phyloP scores from a whole-genome alignment of 1,139 yeast species.

The Suhomyces wounanorum region DNA sequence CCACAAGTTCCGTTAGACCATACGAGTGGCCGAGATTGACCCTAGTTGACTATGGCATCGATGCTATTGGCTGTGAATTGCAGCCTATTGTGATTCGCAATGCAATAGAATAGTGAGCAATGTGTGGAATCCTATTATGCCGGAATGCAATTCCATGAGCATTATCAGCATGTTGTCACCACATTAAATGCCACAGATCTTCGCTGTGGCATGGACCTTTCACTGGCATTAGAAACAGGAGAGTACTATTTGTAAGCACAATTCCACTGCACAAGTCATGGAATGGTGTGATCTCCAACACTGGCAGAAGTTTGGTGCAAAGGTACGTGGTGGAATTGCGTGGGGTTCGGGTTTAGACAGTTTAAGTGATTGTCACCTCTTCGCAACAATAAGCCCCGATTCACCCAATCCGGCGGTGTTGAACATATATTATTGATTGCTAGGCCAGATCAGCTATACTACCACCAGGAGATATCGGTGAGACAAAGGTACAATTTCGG shows the following conservation, averaged over 20 bases:
- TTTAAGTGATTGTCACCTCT: not conserved
- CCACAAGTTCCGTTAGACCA: not conserved
- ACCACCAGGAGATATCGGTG: not conserved
- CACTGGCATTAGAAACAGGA: no score
- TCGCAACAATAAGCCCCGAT: not conserved
- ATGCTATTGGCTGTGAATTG: not conserved
- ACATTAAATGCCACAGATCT: not conserved
- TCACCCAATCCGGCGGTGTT: not conserved
- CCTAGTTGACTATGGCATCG: not conserved
- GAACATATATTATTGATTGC: not conserved
- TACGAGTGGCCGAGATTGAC: not conserved
- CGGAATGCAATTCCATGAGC: not conserved
- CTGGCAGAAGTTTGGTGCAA: no score
- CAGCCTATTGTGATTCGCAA: not conserved
- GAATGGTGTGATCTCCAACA: no score
- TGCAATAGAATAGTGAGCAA: not conserved
- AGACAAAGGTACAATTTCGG: not conserved
- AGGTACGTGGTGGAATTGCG: not conserved
- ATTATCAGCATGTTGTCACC: not conserved
- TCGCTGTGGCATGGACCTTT: not conserved
- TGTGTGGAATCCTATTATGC: not conserved
- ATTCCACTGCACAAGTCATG: no score
- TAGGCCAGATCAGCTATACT: not conserved
- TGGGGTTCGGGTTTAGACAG: not conserved
- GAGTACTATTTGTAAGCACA: no score